Percentiles rank a stretch among this genome's conserved stretches.
Conservation (phyloP, 495 filamentous ascomycete genomes). For the Xylaria castorea region DNA sequence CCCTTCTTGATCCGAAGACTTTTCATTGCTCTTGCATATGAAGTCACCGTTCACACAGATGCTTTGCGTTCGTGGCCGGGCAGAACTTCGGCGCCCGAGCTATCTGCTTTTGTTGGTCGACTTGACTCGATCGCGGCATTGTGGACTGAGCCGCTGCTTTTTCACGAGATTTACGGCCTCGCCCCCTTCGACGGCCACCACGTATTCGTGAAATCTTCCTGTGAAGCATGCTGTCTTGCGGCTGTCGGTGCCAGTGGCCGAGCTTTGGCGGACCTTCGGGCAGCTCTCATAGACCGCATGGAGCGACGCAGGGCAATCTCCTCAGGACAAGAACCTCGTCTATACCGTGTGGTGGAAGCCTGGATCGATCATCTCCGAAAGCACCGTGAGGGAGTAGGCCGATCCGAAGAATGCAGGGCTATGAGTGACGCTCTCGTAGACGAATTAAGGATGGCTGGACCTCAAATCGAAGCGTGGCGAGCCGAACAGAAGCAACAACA, state of each 20-base stretch:
- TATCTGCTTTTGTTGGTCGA: conserved; percentile 40
- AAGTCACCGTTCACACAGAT: conserved; percentile 43
- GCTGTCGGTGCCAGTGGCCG: conserved; percentile 47
- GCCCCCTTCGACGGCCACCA: conserved; percentile 35
- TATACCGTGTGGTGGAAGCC: conserved; percentile 45
- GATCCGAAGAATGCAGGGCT: conserved; percentile 26
- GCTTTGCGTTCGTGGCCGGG: conserved; percentile 34
- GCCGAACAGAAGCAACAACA: conserved; percentile 25
- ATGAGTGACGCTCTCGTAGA: conserved; percentile 31
- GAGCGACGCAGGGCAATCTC: conserved; percentile 28
- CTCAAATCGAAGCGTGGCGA: conserved; percentile 34
- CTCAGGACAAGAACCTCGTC: conserved; percentile 30
- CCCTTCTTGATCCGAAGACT: conserved; percentile 44
- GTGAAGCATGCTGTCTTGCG: conserved; percentile 55
- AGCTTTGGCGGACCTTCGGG: conserved; percentile 46
- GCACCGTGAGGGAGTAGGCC: conserved; percentile 17
- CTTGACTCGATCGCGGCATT: conserved; percentile 45
- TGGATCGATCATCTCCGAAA: conserved; percentile 46
- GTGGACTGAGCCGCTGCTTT: conserved; percentile 43
- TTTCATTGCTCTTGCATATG: conserved; percentile 43
- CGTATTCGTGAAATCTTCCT: conserved; percentile 41
- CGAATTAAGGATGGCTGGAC: conserved; percentile 27
- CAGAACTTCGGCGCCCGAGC: conserved; percentile 21
- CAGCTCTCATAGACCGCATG: conserved; percentile 43
- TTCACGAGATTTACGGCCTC: conserved; percentile 37